Conservation (phyloP, 768 basidiomycete species). For the Lactifluus echinatus region DNA sequence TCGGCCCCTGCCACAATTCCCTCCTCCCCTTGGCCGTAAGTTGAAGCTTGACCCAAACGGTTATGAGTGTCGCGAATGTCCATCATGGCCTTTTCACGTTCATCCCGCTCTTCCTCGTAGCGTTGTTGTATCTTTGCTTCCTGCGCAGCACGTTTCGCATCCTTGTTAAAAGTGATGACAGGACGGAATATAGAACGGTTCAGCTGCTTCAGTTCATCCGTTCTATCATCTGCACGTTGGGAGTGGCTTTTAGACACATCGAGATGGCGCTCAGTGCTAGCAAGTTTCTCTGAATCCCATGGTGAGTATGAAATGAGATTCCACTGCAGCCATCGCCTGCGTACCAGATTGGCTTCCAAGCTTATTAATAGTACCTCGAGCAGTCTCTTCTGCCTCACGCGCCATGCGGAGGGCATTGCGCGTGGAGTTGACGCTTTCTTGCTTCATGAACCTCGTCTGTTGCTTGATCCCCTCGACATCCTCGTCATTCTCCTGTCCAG, state of each 20-base stretch:
- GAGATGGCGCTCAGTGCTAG: constrained; percentile 90
- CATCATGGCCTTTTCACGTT: constrained; percentile 77
- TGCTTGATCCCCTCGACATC: constrained; percentile 94
- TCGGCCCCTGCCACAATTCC: constrained; percentile 35
- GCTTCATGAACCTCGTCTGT: constrained; percentile 80
- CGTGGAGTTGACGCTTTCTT: constrained; percentile 83
- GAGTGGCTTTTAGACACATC: constrained; percentile 88
- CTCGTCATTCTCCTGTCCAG: constrained; percentile 73
- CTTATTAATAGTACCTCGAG: constrained; percentile 68
- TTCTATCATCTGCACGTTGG: constrained; percentile 82
- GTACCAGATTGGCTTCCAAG: constrained; percentile 91
- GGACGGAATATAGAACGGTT: constrained; percentile 94
- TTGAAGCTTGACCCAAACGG: constrained; percentile 66
- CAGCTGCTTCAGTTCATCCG: constrained; percentile 87
- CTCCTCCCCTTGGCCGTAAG: constrained; percentile 46
- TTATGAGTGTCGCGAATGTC: constrained; percentile 85
- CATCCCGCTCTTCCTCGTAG: constrained; percentile 77
- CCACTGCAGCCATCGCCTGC: constrained; percentile 17
- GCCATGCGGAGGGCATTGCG: constrained; percentile 90
- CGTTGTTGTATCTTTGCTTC: constrained; percentile 78
- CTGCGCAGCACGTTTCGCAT: constrained; percentile 77
- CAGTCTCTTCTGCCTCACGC: constrained; percentile 95
- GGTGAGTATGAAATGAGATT: neutral
- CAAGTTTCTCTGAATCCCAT: constrained; percentile 59
- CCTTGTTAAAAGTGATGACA: constrained; percentile 88